Evolutionary conservation across 306 rosid species (phyloP).

Genomic region (Citrullus colocynthis): DNA sequence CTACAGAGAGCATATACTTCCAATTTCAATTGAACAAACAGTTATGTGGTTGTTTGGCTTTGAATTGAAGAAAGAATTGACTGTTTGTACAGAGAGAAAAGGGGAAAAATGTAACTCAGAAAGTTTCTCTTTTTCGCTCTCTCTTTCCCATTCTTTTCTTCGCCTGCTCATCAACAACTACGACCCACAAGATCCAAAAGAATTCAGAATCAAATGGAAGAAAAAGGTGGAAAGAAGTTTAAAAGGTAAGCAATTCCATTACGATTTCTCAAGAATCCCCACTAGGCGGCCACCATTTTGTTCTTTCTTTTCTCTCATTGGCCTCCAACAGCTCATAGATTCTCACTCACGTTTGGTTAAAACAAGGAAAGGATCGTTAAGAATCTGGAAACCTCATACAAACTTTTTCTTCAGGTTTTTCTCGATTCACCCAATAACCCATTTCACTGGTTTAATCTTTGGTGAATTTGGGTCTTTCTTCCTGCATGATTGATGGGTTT

Average conservation of each 20-base stretch:
- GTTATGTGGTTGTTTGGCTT: not conserved
- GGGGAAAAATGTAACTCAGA: not conserved
- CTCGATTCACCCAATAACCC: not conserved
- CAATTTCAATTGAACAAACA: not conserved
- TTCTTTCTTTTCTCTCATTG: not conserved
- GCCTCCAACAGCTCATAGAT: not conserved
- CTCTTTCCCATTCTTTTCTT: not conserved
- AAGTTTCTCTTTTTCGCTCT: not conserved
- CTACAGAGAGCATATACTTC: not conserved
- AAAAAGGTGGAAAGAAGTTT: not conserved
- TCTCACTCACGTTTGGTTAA: not conserved
- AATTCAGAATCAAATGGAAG: not conserved
- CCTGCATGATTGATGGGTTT: not conserved
- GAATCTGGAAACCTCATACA: not conserved
- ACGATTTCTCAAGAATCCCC: not conserved
- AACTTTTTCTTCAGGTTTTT: not conserved
- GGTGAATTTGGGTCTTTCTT: not conserved
- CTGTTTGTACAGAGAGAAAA: not conserved
- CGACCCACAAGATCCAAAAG: not conserved
- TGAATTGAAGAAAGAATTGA: not conserved
- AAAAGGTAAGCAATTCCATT: not conserved
- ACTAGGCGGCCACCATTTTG: not conserved
- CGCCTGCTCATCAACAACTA: not conserved
- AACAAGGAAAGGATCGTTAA: not conserved
- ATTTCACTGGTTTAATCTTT: not conserved